A percentile compares a stretch with the other conserved stretches of the same genome.
These are phyloP conservation scores for Cercospora janseana DNA, from an alignment of 2,329 filamentous ascomycete genomes.

Conservation along the genomic window DNA sequence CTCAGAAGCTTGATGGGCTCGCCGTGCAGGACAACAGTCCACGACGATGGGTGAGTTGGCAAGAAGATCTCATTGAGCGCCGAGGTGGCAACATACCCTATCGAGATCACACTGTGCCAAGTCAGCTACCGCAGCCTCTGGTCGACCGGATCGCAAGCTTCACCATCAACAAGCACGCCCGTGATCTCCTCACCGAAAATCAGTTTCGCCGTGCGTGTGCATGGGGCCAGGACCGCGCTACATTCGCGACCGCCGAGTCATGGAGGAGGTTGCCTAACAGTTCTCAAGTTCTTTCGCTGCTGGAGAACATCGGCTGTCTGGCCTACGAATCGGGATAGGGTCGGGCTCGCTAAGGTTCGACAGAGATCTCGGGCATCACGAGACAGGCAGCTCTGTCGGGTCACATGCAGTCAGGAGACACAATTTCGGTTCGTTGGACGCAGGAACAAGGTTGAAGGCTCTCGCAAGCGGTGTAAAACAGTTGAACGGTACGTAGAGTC, in stretches of 20 bases:
- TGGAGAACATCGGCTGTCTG: conserved; percentile 42
- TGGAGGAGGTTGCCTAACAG: conserved; percentile 39
- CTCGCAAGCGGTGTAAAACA: too few relatives aligned
- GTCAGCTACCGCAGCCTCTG: conserved; percentile 35
- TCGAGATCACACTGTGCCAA: conserved; percentile 28
- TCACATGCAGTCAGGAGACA: too few relatives aligned
- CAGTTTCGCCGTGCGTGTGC: conserved; percentile 37
- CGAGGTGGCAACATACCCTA: conserved; percentile 21
- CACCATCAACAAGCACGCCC: conserved; percentile 25
- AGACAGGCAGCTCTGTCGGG: too few relatives aligned
- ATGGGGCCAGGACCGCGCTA: conserved; percentile 39
- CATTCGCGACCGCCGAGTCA: conserved; percentile 31
- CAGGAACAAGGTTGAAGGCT: too few relatives aligned
- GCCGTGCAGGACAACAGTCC: conserved; percentile 24
- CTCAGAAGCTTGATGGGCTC: conserved; percentile 28
- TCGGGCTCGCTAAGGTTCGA: neutral
- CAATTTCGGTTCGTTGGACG: too few relatives aligned
- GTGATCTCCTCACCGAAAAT: conserved; percentile 33
- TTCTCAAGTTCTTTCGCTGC: conserved; percentile 41
- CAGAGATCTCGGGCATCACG: too few relatives aligned
- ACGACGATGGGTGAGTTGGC: conserved; percentile 30
- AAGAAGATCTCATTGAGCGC: conserved; percentile 27
- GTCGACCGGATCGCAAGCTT: conserved; percentile 36
- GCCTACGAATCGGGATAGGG: conserved; percentile 34
- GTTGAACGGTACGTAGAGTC: too few relatives aligned